Evolutionary conservation across 2,329 filamentous ascomycete genomes (phyloP).

Genomic region (Pseudopyricularia javanii): DNA sequence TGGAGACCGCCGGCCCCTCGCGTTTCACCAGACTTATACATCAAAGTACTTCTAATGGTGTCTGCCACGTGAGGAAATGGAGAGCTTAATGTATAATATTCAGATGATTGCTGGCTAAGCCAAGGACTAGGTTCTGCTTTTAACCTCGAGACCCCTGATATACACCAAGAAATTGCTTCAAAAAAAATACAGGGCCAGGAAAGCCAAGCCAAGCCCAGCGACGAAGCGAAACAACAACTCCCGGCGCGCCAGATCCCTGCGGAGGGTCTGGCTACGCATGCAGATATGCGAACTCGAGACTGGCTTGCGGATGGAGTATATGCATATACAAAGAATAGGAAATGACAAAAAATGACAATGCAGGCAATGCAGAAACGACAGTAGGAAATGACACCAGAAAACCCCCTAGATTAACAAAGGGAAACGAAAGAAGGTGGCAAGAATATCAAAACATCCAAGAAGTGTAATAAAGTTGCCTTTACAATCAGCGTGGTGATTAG

Average conservation of each 20-base stretch:
- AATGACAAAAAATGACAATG: not conserved
- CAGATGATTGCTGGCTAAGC: not conserved
- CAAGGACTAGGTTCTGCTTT: not conserved
- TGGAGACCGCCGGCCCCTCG: no score
- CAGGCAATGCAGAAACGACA: not conserved
- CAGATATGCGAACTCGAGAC: not conserved
- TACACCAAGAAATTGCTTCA: not conserved
- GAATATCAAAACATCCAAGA: not conserved
- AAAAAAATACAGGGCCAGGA: not conserved
- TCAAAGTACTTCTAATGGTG: no score
- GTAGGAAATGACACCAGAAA: not conserved
- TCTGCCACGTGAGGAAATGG: no score
- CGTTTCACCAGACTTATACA: no score
- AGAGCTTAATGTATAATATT: not conserved
- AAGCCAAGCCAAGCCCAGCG: no score
- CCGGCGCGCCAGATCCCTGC: not conserved
- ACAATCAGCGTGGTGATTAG: not conserved
- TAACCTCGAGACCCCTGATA: not conserved
- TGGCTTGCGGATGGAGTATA: not conserved
- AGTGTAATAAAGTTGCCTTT: not conserved
- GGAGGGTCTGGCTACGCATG: not conserved
- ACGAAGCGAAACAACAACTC: not conserved
- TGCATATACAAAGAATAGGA: not conserved
- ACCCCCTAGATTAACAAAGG: not conserved
- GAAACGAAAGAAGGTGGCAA: not conserved